phyloP scores from a whole-genome alignment of 306 rosid genomes.

The Leucaena leucocephala region DNA sequence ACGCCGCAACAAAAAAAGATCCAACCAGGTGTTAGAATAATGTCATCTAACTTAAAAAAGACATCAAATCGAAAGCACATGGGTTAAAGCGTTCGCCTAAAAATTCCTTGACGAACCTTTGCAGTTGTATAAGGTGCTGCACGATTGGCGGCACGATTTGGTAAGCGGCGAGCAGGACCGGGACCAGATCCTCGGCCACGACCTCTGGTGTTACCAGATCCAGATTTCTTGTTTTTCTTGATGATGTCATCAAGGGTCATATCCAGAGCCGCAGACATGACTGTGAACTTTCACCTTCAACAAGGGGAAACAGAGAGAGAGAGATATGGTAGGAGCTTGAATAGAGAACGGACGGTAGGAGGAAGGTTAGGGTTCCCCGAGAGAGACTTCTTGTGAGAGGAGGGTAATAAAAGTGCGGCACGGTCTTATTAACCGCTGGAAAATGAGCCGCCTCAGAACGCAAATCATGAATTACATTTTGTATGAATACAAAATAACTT shows the following conservation, averaged over 20 bases:
- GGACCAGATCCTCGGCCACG: slow-evolving; percentile 64
- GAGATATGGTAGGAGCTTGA: neutral
- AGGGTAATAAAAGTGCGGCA: neutral
- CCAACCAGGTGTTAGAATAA: neutral
- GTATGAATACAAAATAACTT: too few species aligned
- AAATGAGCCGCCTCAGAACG: neutral
- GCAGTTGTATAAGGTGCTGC: slow-evolving; percentile 62
- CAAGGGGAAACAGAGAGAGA: slow-evolving; percentile 11
- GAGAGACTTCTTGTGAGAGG: neutral
- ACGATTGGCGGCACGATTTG: slow-evolving; percentile 69
- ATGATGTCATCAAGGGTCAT: slow-evolving; percentile 90
- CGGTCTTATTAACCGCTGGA: neutral
- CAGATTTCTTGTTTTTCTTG: slow-evolving; percentile 82
- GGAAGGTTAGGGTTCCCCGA: slow-evolving; percentile 34
- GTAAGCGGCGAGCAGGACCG: slow-evolving; percentile 84
- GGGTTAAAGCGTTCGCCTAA: neutral
- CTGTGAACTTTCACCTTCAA: neutral
- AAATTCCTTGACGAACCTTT: slow-evolving; percentile 45
- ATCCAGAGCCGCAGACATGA: slow-evolving; percentile 73
- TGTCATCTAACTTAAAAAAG: neutral
- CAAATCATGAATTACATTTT: too few species aligned
- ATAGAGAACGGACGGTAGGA: neutral
- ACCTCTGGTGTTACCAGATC: slow-evolving; percentile 60
- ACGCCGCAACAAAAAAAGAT: slow-evolving; percentile 20
- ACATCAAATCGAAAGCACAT: neutral